Evolutionary conservation across 345 rosid species (phyloP).

Genomic region (Heritiera fomes): DNA sequence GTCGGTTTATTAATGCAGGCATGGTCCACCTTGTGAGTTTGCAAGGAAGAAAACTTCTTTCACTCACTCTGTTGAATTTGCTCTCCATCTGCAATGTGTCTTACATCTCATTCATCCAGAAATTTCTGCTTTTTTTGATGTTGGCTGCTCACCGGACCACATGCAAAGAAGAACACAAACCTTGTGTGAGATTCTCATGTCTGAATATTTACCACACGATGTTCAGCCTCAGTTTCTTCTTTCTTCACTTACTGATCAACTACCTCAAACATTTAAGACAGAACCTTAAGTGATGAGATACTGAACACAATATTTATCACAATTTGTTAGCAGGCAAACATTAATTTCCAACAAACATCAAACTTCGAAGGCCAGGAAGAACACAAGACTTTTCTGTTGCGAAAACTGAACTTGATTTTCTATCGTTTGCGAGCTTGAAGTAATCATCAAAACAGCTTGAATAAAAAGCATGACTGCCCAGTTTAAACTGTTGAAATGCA

Average conservation of each 20-base stretch:
- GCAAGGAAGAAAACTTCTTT: not conserved
- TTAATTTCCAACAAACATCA: not conserved
- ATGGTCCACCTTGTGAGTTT: slow-evolving; percentile 2
- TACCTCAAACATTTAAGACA: not conserved
- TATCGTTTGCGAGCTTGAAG: not conserved
- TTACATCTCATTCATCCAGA: slow-evolving; percentile 1
- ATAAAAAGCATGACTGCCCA: not conserved
- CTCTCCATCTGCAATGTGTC: not conserved
- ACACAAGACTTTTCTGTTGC: not conserved
- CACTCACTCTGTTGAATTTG: not conserved
- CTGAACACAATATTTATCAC: not conserved
- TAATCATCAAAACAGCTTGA: not conserved
- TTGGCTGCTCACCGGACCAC: slow-evolving; percentile 10
- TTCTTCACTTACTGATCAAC: not conserved
- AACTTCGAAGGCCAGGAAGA: not conserved
- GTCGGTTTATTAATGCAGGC: not conserved
- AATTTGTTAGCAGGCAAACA: not conserved
- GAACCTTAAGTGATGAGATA: not conserved
- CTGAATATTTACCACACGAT: not conserved
- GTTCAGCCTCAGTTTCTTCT: not conserved
- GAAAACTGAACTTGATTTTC: not conserved
- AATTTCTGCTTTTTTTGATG: not conserved
- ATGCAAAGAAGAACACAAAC: not conserved
- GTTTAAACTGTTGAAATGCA: not conserved
- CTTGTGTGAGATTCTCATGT: not conserved